These are phyloP conservation scores for Lentinula sp. DNA, from an alignment of 768 basidiomycete genomes.

Conservation along the genomic window DNA sequence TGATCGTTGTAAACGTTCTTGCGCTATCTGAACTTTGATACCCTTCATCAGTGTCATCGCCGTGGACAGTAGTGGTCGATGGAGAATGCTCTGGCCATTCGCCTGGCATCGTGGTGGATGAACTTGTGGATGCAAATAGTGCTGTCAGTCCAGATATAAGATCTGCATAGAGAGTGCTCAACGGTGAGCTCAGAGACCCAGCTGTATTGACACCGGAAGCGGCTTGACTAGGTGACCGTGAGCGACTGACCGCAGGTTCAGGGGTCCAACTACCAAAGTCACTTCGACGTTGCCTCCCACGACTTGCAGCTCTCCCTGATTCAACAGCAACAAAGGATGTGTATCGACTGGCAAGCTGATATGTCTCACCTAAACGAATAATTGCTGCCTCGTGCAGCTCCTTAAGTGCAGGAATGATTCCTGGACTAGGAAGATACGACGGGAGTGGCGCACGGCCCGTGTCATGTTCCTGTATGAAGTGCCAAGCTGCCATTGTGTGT, in stretches of 20 bases:
- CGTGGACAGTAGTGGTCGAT: slow-evolving; percentile 1
- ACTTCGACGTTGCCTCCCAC: background rate
- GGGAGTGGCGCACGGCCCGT: slow-evolving; percentile 28
- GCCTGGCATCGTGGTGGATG: slow-evolving; percentile 12
- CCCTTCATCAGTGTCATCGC: slow-evolving; percentile 18
- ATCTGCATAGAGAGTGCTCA: background rate
- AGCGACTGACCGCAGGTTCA: background rate
- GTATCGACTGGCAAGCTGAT: slow-evolving; percentile 43
- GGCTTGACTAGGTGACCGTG: background rate
- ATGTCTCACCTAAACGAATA: slow-evolving; percentile 41
- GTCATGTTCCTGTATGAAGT: slow-evolving; percentile 47
- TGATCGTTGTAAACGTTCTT: slow-evolving; percentile 39
- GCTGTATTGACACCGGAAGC: background rate
- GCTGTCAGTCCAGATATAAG: background rate
- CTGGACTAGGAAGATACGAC: slow-evolving; percentile 16
- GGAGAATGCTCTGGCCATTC: slow-evolving; percentile 14
- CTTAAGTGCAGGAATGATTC: slow-evolving; percentile 15
- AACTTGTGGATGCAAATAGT: slow-evolving; percentile 3
- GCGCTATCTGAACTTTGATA: slow-evolving; percentile 24
- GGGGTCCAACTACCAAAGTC: slow-evolving; percentile 2
- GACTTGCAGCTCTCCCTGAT: slow-evolving; percentile 16
- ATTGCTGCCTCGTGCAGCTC: slow-evolving; percentile 39
- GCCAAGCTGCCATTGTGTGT: slow-evolving; percentile 50
- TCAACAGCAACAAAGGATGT: slow-evolving; percentile 58
- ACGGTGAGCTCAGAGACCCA: background rate